phyloP scores from a whole-genome alignment of 2,329 filamentous ascomycete species.

The Aureobasidium pullulans region DNA sequence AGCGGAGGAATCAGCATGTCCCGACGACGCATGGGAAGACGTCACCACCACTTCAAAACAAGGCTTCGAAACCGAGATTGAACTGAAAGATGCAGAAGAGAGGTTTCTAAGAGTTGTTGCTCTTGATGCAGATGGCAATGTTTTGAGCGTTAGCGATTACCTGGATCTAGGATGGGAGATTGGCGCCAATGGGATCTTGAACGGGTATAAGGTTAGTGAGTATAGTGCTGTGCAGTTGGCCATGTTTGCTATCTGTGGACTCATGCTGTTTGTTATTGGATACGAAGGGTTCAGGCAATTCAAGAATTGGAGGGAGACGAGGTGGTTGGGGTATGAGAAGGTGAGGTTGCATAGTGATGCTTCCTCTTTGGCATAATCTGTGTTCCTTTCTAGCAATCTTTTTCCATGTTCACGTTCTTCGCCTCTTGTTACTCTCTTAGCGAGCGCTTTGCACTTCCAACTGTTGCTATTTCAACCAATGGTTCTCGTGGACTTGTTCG shows the following conservation, averaged over 20 bases:
- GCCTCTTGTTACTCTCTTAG: not conserved
- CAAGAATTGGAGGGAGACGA: not conserved
- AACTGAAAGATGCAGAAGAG: not conserved
- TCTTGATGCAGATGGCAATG: conserved; percentile 17
- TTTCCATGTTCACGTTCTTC: not conserved
- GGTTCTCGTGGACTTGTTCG: too few species aligned
- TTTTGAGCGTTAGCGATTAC: conserved; percentile 6
- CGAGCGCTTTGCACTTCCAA: too few species aligned
- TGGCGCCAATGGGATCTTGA: not conserved
- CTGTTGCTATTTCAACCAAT: too few species aligned
- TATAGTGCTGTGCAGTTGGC: not conserved
- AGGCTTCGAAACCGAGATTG: conserved; percentile 20
- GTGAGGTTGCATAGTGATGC: not conserved
- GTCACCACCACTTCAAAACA: conserved; percentile 11
- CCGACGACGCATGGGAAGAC: conserved; percentile 17
- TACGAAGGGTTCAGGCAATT: not conserved
- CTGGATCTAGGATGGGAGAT: not conserved
- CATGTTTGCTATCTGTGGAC: not conserved
- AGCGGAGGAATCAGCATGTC: not conserved
- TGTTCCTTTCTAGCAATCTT: too few species aligned
- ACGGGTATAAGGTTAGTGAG: not conserved
- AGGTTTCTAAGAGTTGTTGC: conserved; percentile 19
- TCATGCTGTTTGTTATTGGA: not conserved
- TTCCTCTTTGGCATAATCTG: not conserved
- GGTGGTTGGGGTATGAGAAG: not conserved